Percentiles rank a stretch among this genome's conserved stretches.
Evolutionary conservation across 1,139 yeast species (phyloP).

Genomic region (Magnusiomyces magnusii): DNA sequence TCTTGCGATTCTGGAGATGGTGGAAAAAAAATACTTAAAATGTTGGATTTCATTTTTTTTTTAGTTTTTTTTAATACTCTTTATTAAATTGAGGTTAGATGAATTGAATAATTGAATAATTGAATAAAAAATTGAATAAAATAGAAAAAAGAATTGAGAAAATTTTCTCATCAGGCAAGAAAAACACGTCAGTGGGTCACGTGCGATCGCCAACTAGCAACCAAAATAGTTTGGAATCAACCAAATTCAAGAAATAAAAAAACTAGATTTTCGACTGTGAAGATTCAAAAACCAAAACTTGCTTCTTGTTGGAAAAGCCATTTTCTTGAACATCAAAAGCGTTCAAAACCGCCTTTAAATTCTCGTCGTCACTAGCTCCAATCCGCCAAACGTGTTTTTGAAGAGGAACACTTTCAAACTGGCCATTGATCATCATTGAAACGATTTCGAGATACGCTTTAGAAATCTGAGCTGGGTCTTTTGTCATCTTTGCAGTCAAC

Average conservation of each 20-base stretch:
- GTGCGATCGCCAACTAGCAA: too few relatives aligned
- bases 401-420: constrained; percentile 56
- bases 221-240: too few relatives aligned
- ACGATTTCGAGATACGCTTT: too few relatives aligned
- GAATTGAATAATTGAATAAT: too few relatives aligned
- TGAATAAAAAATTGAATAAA: too few relatives aligned
- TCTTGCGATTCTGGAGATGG: neutral
- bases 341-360: constrained; percentile 43
- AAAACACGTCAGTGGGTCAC: too few relatives aligned
- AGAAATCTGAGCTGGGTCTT: too few relatives aligned
- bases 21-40: neutral
- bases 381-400: constrained; percentile 40
- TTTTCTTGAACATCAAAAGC: constrained; percentile 45
- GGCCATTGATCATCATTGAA: too few relatives aligned
- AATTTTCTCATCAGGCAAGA: too few relatives aligned
- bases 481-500: constrained; percentile 69
- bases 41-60: neutral
- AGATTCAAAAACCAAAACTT: constrained; percentile 30
- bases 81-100: neutral
- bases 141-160: too few relatives aligned
- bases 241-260: too few relatives aligned
- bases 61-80: neutral
- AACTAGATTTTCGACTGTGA: too few relatives aligned
- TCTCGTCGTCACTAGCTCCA: constrained; percentile 40
- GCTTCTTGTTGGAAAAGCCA: constrained; percentile 38